Percentiles rank a stretch among this genome's conserved stretches.
Evolutionary conservation across 768 basidiomycete genomes (phyloP).

Genomic region (Mycena pura): DNA sequence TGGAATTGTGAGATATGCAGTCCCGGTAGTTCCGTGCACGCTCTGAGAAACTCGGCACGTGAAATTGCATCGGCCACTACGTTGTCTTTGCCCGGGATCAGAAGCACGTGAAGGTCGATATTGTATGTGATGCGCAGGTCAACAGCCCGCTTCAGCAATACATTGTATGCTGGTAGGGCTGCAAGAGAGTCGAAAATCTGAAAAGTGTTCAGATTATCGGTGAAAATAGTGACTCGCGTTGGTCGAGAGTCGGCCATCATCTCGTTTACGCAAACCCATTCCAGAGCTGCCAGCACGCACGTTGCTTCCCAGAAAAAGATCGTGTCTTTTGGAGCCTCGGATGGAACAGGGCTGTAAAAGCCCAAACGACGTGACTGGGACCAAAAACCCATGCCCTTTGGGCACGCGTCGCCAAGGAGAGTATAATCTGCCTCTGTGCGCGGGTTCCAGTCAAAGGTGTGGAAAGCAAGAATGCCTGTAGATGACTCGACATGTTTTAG

Average conservation of each 20-base stretch:
- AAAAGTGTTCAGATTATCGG: conserved; percentile 38
- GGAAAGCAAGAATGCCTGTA: conserved; percentile 33
- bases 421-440: conserved; percentile 2
- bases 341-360: too few species aligned
- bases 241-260: conserved; percentile 8
- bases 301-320: conserved; percentile 39
- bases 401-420: conserved; percentile 29
- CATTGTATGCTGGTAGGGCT: conserved; percentile 31
- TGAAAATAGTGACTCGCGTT: conserved; percentile 34
- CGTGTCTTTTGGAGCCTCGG: too few species aligned
- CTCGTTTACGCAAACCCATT: not conserved
- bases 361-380: too few species aligned
- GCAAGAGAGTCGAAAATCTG: conserved; percentile 37
- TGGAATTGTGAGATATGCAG: too few species aligned
- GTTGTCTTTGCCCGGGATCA: conserved; percentile 23
- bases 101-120: conserved; percentile 22
- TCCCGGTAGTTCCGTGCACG: too few species aligned
- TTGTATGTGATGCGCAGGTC: conserved; percentile 21
- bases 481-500: conserved; percentile 26
- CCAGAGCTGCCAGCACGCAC: conserved; percentile 26
- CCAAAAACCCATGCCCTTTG: too few species aligned
- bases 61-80: conserved; percentile 21
- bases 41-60: too few species aligned
- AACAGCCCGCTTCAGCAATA: conserved; percentile 30
- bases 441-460: conserved; percentile 19